Evolutionary conservation across 257 asterid species (phyloP), one percentile per base, ranked within the genome.

Genomic region (Nicotiana attenuata): DNA sequence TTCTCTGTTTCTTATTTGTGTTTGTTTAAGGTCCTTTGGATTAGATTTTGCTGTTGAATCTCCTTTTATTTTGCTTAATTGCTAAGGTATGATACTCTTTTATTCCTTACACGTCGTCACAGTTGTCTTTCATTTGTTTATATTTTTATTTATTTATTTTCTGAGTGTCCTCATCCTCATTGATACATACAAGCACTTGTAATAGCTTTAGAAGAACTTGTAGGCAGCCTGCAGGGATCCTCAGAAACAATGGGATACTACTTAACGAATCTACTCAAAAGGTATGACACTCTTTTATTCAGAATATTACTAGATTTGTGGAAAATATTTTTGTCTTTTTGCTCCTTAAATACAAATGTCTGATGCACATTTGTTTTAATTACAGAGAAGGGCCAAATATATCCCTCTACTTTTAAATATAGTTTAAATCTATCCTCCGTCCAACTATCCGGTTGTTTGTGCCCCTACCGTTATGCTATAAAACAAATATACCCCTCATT

Each of bases 211-310:
- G 96, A 24, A 91, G 92, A 87, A 92, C 94, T 71, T 88, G 75
- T 78, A 97, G 99, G 67, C 97, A 96, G 85, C 97, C 93, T 52
- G 97, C 94, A 85, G 98, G 99, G 69, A 96, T 96, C 76, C 89
- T 96, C 85, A 97, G 97, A 86, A 96, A 94, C 85, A 96, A 96
- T 75, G 99, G 99, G 65, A 78, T 96, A 80, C 87, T 94, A 86
- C 93, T 96, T 90, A 92, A 92, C 79, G 99, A 94, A 84, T 94
- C 99, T 87, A 98, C 99, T 84, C 82, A 94, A 85, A 96, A 96
- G 33, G 33, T 31, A 31, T 26, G 28, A 26, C 28, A 26, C 1
- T 26, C 1, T 1, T 26, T 26, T 26, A 1, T 26, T 26, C 28
- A 26, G 28, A 26, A 26, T 26, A 26, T 26, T 26, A 26, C 28